phyloP scores from a whole-genome alignment of 2,329 filamentous ascomycete genomes.

The Anthostomella pinea region DNA sequence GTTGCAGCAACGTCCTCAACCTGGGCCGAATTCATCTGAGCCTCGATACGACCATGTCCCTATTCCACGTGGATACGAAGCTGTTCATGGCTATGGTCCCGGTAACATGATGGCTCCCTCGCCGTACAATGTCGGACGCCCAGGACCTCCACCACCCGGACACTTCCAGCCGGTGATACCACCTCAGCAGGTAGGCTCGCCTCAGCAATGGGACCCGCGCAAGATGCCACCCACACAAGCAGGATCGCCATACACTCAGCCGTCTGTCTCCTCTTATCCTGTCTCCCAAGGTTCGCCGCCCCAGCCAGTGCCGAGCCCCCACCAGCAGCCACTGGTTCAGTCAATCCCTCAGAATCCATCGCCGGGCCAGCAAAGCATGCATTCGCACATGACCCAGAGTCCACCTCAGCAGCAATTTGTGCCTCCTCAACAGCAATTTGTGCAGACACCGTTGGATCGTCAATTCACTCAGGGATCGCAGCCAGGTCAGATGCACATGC shows the following conservation, averaged over 20 bases:
- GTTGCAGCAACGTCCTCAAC: slow-evolving; percentile 5
- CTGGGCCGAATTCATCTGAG: slow-evolving; percentile 12
- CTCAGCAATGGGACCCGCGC: slow-evolving; percentile 24
- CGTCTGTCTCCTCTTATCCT: slow-evolving; percentile 1
- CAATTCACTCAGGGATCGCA: slow-evolving; percentile 4
- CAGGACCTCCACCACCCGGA: slow-evolving; percentile 12
- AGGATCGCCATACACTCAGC: slow-evolving; percentile 9
- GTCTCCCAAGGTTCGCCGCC: slow-evolving; percentile 4
- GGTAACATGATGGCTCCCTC: slow-evolving; percentile 24
- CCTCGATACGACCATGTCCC: slow-evolving; percentile 31
- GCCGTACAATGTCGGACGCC: slow-evolving; percentile 27
- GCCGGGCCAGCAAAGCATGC: slow-evolving; percentile 4
- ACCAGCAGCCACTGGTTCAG: not conserved
- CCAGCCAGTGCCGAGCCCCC: not conserved
- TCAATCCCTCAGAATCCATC: not conserved
- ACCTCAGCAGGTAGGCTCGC: slow-evolving; percentile 10
- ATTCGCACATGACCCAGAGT: slow-evolving; percentile 7
- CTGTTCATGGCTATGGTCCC: slow-evolving; percentile 31
- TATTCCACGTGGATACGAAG: slow-evolving; percentile 32
- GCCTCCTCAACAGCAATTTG: slow-evolving; percentile 5
- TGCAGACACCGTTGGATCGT: slow-evolving; percentile 3
- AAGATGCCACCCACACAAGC: slow-evolving; percentile 9
- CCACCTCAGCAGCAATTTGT: slow-evolving; percentile 6
- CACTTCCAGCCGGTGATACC: slow-evolving; percentile 16
- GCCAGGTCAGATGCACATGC: slow-evolving; percentile 4